These are phyloP conservation scores for Teunomyces funiuensis DNA, from an alignment of 805 yeast genomes.

Conservation along the genomic window DNA sequence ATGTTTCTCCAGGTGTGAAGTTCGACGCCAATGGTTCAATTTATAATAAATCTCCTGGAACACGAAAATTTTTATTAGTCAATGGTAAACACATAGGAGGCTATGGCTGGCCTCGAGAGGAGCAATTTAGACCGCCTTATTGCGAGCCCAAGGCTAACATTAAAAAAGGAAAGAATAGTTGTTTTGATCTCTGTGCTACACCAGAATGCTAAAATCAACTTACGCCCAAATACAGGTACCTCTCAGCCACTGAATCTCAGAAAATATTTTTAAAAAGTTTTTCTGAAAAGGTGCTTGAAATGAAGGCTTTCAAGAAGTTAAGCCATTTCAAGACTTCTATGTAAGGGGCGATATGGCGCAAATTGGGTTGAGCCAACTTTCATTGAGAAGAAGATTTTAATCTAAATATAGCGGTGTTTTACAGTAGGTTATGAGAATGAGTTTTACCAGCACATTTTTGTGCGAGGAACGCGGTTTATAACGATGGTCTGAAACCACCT, in stretches of 20 bases:
- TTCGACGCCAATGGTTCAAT: not conserved
- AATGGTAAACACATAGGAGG: slow-evolving; percentile 6
- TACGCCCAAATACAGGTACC: slow-evolving; percentile 1
- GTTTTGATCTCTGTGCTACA: slow-evolving; percentile 3
- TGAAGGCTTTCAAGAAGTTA: too few species aligned
- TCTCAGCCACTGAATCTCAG: slow-evolving; percentile 3
- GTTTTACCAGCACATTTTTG: not conserved
- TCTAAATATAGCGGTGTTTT: not conserved
- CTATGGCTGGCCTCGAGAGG: slow-evolving; percentile 1
- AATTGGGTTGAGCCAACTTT: not conserved
- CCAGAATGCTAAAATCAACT: too few species aligned
- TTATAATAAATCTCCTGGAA: not conserved
- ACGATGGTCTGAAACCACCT: not conserved
- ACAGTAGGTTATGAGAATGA: not conserved
- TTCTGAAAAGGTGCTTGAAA: too few species aligned
- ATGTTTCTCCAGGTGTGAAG: not conserved
- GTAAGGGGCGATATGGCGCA: not conserved
- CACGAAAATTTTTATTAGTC: slow-evolving; percentile 6
- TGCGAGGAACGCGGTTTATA: not conserved
- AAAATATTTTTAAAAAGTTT: too few species aligned
- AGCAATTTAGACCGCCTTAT: not conserved
- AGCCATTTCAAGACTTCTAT: not conserved
- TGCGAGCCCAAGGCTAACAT: slow-evolving; percentile 1
- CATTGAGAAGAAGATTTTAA: too few species aligned
- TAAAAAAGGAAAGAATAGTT: slow-evolving; percentile 1